phyloP scores from a whole-genome alignment of 2,329 filamentous ascomycete genomes.

The Leptodontidium sp. region DNA sequence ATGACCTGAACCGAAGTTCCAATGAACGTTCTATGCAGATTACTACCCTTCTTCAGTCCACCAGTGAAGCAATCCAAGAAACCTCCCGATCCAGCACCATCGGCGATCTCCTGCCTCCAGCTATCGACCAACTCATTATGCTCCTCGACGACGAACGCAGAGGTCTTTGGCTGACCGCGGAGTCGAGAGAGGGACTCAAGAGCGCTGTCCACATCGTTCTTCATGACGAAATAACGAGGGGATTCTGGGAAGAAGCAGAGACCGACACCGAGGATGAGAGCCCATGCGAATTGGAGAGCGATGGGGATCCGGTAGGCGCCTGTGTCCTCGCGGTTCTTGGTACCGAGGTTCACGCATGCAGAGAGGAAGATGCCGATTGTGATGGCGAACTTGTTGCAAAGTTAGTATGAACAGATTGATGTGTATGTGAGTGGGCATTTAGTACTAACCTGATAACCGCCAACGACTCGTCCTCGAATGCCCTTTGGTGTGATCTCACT shows the following conservation, averaged over 20 bases:
- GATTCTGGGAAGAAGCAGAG: conserved; percentile 83
- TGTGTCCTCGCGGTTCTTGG: conserved; percentile 65
- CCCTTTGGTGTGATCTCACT: conserved; percentile 66
- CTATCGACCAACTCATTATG: conserved; percentile 86
- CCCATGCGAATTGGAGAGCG: conserved; percentile 81
- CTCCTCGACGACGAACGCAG: conserved; percentile 78
- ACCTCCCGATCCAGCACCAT: conserved; percentile 65
- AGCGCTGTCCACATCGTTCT: conserved; percentile 71
- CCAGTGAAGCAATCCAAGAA: conserved; percentile 76
- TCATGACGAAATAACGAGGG: conserved; percentile 84
- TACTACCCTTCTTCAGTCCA: conserved; percentile 70
- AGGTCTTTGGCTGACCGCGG: conserved; percentile 76
- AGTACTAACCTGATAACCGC: conserved; percentile 52
- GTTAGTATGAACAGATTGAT: neutral
- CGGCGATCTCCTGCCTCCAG: conserved; percentile 59
- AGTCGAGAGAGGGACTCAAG: conserved; percentile 68
- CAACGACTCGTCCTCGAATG: conserved; percentile 78
- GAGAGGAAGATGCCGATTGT: conserved; percentile 81
- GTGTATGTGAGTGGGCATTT: neutral
- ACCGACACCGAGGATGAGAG: conserved; percentile 74
- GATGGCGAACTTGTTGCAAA: conserved; percentile 72
- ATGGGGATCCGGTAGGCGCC: conserved; percentile 83
- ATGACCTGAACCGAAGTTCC: conserved; percentile 82
- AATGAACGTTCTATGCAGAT: conserved; percentile 73
- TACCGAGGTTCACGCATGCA: conserved; percentile 76